Evolutionary conservation across 202 grass and related monocot genomes (phyloP).

Genomic region (Carex arenaria): DNA sequence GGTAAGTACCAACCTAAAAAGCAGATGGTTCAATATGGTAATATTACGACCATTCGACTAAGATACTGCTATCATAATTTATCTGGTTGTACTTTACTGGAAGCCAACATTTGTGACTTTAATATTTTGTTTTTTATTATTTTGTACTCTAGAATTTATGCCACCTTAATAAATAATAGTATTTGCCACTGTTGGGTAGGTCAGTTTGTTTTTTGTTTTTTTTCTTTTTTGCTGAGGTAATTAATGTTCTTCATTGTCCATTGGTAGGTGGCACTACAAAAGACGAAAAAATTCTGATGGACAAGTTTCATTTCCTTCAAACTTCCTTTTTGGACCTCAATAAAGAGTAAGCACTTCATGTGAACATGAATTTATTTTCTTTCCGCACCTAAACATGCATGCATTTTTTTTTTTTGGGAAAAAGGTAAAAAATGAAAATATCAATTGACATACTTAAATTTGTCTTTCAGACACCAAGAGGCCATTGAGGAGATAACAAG

Average conservation of each 20-base stretch:
- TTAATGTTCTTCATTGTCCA: slow-evolving; percentile 9
- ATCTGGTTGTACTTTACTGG: not conserved
- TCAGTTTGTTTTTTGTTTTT: not conserved
- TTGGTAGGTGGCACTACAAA: slow-evolving; percentile 63
- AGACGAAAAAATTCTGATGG: slow-evolving; percentile 82
- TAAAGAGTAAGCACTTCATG: slow-evolving; percentile 36
- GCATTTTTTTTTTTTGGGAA: not conserved
- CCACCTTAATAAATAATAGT: not conserved
- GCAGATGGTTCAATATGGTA: not conserved
- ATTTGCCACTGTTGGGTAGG: not conserved
- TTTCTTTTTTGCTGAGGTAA: not conserved
- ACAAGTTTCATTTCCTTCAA: slow-evolving; percentile 65
- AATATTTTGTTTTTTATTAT: not conserved
- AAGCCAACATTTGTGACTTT: not conserved
- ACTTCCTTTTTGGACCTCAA: slow-evolving; percentile 79
- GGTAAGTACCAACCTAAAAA: not conserved
- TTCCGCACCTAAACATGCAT: not conserved
- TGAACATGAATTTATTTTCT: slow-evolving; percentile 12
- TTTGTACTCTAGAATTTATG: not conserved
- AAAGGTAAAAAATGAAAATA: not conserved
- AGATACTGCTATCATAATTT: not conserved
- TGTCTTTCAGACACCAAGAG: slow-evolving; percentile 56
- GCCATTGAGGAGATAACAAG: slow-evolving; percentile 93
- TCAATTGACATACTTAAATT: not conserved
- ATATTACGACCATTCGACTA: not conserved